Evolutionary conservation across 257 asterid species (phyloP).

Genomic region (Scutellaria barbata): DNA sequence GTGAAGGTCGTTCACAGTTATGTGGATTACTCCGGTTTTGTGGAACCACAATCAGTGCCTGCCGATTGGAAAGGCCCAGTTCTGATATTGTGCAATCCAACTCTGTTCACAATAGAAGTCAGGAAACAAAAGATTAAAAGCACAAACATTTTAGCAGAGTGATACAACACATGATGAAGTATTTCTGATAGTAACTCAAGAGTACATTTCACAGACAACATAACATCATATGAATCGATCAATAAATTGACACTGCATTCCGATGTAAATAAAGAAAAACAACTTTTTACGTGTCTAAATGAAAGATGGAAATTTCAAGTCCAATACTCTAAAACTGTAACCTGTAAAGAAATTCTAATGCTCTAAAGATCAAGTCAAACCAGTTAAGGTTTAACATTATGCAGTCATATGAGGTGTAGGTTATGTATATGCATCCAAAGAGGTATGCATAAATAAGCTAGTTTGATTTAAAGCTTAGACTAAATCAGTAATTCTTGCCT

Average conservation of each 20-base stretch:
- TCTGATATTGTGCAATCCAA: slow-evolving; percentile 65
- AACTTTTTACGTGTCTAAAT: background rate
- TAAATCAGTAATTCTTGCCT: slow-evolving; percentile 27
- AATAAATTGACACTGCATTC: background rate
- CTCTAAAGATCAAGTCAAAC: slow-evolving; percentile 15
- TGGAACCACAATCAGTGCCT: slow-evolving; percentile 74
- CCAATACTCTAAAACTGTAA: background rate
- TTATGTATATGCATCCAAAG: slow-evolving; percentile 7
- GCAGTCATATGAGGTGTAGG: slow-evolving; percentile 23
- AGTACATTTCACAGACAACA: slow-evolving; percentile 2
- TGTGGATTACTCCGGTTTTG: slow-evolving; percentile 35
- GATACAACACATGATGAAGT: background rate
- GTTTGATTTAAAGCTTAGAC: background rate
- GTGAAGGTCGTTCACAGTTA: slow-evolving; percentile 46
- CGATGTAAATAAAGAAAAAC: background rate
- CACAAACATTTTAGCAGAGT: slow-evolving; percentile 15
- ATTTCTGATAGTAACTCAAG: slow-evolving; percentile 18
- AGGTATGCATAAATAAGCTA: slow-evolving; percentile 17
- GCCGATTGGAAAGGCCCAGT: slow-evolving; percentile 75
- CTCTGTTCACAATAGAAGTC: slow-evolving; percentile 51
- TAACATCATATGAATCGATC: background rate
- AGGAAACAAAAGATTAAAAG: slow-evolving; percentile 16
- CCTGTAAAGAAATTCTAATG: background rate
- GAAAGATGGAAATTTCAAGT: slow-evolving; percentile 15
- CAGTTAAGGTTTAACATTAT: background rate